Percentiles rank a stretch among this genome's conserved stretches.
These are phyloP conservation scores for Hyphopichia buzzinii DNA, from an alignment of 1,139 yeast species.

Conservation along the genomic window DNA sequence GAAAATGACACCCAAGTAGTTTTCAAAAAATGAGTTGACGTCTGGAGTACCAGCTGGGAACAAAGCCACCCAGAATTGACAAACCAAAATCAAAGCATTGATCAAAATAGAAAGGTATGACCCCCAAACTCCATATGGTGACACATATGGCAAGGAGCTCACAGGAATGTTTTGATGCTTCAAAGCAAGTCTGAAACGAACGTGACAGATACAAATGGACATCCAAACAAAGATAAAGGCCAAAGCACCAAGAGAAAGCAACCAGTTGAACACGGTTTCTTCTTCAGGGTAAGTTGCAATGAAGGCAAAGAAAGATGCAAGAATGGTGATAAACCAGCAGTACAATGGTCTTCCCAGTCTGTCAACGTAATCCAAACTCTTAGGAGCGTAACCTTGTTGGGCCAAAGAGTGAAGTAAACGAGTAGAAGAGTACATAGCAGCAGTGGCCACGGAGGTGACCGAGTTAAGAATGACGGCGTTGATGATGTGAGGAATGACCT, in stretches of 20 bases:
- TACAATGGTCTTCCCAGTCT: constrained; percentile 30
- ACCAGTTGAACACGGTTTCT: constrained; percentile 39
- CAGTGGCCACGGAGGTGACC: constrained; percentile 35
- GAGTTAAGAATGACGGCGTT: constrained; percentile 32
- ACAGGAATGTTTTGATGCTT: constrained; percentile 24
- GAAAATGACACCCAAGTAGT: constrained; percentile 25
- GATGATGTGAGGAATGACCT: constrained; percentile 32
- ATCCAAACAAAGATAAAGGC: constrained; percentile 41
- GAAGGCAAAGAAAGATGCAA: constrained; percentile 21
- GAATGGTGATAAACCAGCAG: constrained; percentile 23
- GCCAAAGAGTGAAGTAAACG: constrained; percentile 34
- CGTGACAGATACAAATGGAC: constrained; percentile 28
- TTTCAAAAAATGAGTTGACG: constrained; percentile 25
- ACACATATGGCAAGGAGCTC: constrained; percentile 26
- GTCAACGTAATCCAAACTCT: constrained; percentile 28
- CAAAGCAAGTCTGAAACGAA: constrained; percentile 31
- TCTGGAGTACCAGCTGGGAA: constrained; percentile 21
- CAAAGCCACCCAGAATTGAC: constrained; percentile 32
- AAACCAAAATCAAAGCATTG: constrained; percentile 30
- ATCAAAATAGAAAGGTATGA: constrained; percentile 30
- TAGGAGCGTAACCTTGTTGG: constrained; percentile 33
- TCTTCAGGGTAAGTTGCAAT: constrained; percentile 31
- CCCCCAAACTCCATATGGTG: constrained; percentile 35
- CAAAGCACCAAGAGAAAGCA: constrained; percentile 41
- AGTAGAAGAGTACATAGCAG: constrained; percentile 34